Base-by-base conservation (phyloP, 768 basidiomycete genomes). In the Collybiopsis luxurians region DNA sequence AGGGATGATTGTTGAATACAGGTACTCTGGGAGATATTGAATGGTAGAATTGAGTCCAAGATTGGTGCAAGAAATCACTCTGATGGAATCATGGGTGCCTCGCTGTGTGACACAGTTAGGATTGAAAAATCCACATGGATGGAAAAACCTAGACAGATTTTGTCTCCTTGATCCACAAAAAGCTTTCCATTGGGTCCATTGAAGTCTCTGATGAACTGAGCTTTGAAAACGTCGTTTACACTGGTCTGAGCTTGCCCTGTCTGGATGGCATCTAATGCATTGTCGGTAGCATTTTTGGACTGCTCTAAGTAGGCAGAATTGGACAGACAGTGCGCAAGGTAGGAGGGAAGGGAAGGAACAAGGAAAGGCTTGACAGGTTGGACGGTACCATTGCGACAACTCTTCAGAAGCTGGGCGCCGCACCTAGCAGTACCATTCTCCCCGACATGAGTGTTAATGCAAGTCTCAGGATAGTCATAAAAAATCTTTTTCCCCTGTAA, bases 1-100 rank as follows among this genome's bases (percentile, higher is more conserved):
- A 0, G 73, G 75, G 3, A 75, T 71, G 34, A 76, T 54, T 0
- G 66, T 68, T 0, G 76, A 60, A 56, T 69, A 78, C 57, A 79
- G 65, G 58, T 81, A 75, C 24, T 77, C 66, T 0, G 58, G 60
- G 4, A 61, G 58, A 36, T 62, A 44, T 17, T 42, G 53, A 31
- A 55, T 55, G 3, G 53, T n/a, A 6, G 39, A 26, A 43, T 43
- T 5, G 17, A 55, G 43, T n/a, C 23, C 43, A 17, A 55, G 30
- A 19, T 43, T 55, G 12, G 53, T 63, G 34, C 71, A 59, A 1
- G 68, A 69, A 9, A 75, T 68, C 11, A 75, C 51, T 2, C 72
- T 69, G 12, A 65, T 58, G 0, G 72, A 75, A 0, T 62, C 56
- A 15, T 55, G 62, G 13, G 63, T 63, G 34, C 71, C 69, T 6